Percentiles rank a stretch among this genome's conserved stretches.
Evolutionary conservation across 176 grass and related monocot genomes (phyloP).

Genomic region (Metroxylon sagu): DNA sequence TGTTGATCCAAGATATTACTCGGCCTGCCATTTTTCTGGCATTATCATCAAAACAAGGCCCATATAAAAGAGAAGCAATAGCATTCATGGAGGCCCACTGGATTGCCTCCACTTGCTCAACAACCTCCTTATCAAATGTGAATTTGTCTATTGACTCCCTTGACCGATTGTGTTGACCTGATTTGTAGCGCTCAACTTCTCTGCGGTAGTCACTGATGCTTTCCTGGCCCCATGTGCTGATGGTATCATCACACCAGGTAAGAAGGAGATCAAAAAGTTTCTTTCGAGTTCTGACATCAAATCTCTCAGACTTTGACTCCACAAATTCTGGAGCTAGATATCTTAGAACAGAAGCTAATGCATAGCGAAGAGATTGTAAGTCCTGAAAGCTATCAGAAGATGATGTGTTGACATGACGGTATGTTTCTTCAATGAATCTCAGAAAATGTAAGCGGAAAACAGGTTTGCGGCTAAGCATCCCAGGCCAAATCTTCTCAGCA

Average conservation of each 20-base stretch:
- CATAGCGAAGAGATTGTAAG: conserved; percentile 78
- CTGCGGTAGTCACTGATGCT: conserved; percentile 54
- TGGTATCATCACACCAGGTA: conserved; percentile 90
- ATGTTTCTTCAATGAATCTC: conserved; percentile 88
- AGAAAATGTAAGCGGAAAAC: conserved; percentile 69
- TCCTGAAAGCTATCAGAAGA: conserved; percentile 70
- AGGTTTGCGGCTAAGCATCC: conserved; percentile 74
- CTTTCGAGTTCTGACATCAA: conserved; percentile 74
- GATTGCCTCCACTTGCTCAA: conserved; percentile 82
- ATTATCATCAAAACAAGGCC: conserved; percentile 98
- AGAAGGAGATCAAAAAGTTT: conserved; percentile 80
- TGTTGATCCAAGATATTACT: conserved; percentile 81
- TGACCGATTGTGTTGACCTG: conserved; percentile 72
- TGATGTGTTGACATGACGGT: conserved; percentile 46
- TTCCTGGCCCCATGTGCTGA: conserved; percentile 65
- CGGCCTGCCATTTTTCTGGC: conserved; percentile 80
- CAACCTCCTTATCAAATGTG: conserved; percentile 83
- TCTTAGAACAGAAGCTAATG: conserved; percentile 76
- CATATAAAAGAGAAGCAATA: conserved; percentile 87
- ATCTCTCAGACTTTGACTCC: conserved; percentile 71
- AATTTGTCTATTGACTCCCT: conserved; percentile 95
- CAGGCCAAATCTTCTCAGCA: conserved; percentile 91
- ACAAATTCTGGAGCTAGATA: conserved; percentile 94
- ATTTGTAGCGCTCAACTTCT: conserved; percentile 89
- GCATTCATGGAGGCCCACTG: conserved; percentile 96